Conservation (phyloP, 768 basidiomycete species). For the Boletus sp. region DNA sequence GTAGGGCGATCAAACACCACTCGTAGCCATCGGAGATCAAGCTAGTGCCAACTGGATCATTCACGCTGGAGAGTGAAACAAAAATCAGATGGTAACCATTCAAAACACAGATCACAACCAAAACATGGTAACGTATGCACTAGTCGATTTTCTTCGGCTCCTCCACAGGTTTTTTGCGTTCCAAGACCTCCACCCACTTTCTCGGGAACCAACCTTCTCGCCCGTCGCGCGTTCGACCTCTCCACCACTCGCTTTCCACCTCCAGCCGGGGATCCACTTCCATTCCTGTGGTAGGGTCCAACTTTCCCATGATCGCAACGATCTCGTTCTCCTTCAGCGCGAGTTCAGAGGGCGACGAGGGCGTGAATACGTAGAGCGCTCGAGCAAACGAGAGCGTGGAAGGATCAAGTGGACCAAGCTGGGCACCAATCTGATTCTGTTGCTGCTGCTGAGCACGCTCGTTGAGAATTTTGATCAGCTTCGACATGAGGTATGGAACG, state of each 20-base stretch:
- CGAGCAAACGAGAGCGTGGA: conserved; percentile 79
- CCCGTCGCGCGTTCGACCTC: conserved; percentile 87
- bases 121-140: neutral
- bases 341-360: conserved; percentile 75
- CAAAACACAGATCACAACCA: neutral
- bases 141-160: conserved; percentile 43
- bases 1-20: too few relatives aligned
- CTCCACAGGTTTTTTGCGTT: conserved; percentile 37
- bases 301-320: conserved; percentile 83
- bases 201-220: conserved; percentile 93
- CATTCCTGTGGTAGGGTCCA: conserved; percentile 64
- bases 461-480: conserved; percentile 75
- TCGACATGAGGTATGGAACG: conserved; percentile 89
- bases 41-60: too few relatives aligned
- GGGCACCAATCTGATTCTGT: conserved; percentile 34
- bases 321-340: conserved; percentile 85
- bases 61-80: too few relatives aligned
- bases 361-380: conserved; percentile 73
- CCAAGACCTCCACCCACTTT: conserved; percentile 79
- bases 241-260: conserved; percentile 83
- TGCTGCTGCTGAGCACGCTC: conserved; percentile 54
- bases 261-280: conserved; percentile 67
- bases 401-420: conserved; percentile 66
- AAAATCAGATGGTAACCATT: neutral
- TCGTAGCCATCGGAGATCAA: too few relatives aligned